Evolutionary conservation across 1,139 yeast genomes (phyloP).

Genomic region (Blastobotrys serpentis): DNA sequence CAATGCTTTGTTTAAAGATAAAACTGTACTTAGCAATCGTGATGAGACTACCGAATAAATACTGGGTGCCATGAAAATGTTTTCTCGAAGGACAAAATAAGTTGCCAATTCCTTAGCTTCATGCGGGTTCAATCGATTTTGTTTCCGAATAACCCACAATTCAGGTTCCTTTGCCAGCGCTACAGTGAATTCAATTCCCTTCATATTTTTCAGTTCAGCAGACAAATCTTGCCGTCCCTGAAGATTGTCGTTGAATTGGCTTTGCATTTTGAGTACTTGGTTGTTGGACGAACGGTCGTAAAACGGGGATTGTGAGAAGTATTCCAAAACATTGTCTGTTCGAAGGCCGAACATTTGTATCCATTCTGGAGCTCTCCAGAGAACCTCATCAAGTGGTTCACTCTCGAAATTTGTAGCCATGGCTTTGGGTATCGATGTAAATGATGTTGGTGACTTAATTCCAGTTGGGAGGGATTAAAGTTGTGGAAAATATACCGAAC

Average conservation of each 20-base stretch:
- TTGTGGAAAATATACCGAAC: background rate
- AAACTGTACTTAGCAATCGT: slow-evolving; percentile 45
- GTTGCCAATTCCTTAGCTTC: slow-evolving; percentile 60
- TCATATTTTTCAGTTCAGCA: slow-evolving; percentile 67
- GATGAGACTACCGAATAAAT: slow-evolving; percentile 56
- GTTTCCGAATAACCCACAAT: slow-evolving; percentile 87
- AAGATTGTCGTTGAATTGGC: slow-evolving; percentile 72
- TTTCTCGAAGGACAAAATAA: slow-evolving; percentile 87
- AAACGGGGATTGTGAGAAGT: slow-evolving; percentile 90
- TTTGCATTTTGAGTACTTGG: slow-evolving; percentile 93
- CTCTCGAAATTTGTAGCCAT: slow-evolving; percentile 6
- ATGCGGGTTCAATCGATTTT: slow-evolving; percentile 56
- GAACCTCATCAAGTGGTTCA: slow-evolving; percentile 68
- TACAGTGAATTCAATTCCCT: slow-evolving; percentile 80
- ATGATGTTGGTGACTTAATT: too few species aligned
- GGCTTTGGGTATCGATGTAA: too few species aligned
- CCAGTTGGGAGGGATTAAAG: background rate
- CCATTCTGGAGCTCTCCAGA: slow-evolving; percentile 98
- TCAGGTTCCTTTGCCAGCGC: slow-evolving; percentile 81
- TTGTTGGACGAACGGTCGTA: slow-evolving; percentile 92
- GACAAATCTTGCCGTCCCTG: slow-evolving; percentile 41
- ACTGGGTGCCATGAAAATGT: slow-evolving; percentile 86
- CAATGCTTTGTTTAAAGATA: slow-evolving; percentile 34
- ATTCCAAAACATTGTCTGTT: slow-evolving; percentile 87
- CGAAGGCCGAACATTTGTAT: slow-evolving; percentile 78